These are phyloP conservation scores for Lodderomyces theae DNA, from an alignment of 1,139 yeast species.

Conservation along the genomic window DNA sequence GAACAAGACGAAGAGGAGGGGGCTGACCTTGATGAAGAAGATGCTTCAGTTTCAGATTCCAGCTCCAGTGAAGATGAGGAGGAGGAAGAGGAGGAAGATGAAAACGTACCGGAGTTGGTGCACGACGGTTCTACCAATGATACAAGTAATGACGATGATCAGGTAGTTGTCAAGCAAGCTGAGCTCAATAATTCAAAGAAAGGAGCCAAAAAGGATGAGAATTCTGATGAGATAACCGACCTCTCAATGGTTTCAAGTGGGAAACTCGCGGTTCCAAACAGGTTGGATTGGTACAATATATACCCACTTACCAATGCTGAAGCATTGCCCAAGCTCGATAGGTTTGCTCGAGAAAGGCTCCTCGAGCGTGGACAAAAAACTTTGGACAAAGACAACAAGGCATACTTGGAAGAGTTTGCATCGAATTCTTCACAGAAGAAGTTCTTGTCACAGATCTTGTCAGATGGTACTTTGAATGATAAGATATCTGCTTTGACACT, in stretches of 20 bases:
- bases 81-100: conserved; percentile 19
- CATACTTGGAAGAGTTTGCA: conserved; percentile 73
- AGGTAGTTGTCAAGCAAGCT: conserved; percentile 18
- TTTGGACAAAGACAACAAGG: conserved; percentile 67
- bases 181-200: conserved; percentile 16
- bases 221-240: conserved; percentile 46
- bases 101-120: conserved; percentile 9
- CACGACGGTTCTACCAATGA: neutral
- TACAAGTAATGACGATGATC: conserved; percentile 15
- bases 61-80: conserved; percentile 13
- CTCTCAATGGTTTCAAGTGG: conserved; percentile 56
- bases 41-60: conserved; percentile 6
- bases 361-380: conserved; percentile 64
- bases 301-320: conserved; percentile 34
- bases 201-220: conserved; percentile 12
- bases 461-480: conserved; percentile 94
- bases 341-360: conserved; percentile 54
- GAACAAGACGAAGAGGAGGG: conserved; percentile 28
- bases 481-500: conserved; percentile 92
- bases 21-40: conserved; percentile 23
- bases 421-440: conserved; percentile 81
- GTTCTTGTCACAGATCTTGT: conserved; percentile 83
- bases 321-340: conserved; percentile 37
- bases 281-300: conserved; percentile 72
- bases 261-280: conserved; percentile 58